Percentiles rank a stretch among this genome's conserved stretches.
phyloP scores from a whole-genome alignment of 2,329 filamentous ascomycete genomes.

The Venturia asperata region DNA sequence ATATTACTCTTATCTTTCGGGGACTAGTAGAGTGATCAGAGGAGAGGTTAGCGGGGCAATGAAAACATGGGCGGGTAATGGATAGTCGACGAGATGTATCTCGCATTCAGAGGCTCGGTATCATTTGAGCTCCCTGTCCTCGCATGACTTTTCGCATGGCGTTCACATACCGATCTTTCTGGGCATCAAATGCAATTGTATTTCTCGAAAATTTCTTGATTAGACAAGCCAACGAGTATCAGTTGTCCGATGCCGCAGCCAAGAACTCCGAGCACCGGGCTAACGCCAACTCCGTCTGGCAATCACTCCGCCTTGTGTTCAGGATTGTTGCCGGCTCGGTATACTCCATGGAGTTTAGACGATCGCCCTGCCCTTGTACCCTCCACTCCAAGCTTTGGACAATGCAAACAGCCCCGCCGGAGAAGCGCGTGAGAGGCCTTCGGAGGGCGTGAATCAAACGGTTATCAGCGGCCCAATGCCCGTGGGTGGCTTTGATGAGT shows the following conservation, averaged over 20 bases:
- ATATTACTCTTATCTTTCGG: background rate
- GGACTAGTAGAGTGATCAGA: background rate
- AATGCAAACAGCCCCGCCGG: background rate
- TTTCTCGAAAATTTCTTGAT: too few species aligned
- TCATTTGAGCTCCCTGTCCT: too few species aligned
- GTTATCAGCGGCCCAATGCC: constrained; percentile 1
- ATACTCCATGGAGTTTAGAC: background rate
- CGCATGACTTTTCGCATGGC: too few species aligned
- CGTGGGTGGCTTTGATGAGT: background rate
- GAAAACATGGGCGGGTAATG: background rate
- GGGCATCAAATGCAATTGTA: too few species aligned
- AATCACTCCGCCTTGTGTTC: background rate
- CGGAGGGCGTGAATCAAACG: background rate
- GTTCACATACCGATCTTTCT: too few species aligned
- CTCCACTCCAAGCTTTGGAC: background rate
- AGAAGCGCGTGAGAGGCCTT: background rate
- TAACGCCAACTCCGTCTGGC: background rate
- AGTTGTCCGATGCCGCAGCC: background rate
- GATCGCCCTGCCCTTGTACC: background rate
- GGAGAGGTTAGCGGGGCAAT: too few species aligned
- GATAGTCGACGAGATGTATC: background rate
- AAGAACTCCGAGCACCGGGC: background rate
- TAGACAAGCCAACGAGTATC: too few species aligned
- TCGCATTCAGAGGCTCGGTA: too few species aligned
- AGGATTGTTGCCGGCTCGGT: background rate